Evolutionary conservation across 352 stramenopile species (phyloP).

Genomic region (Labyrinthula sp.): DNA sequence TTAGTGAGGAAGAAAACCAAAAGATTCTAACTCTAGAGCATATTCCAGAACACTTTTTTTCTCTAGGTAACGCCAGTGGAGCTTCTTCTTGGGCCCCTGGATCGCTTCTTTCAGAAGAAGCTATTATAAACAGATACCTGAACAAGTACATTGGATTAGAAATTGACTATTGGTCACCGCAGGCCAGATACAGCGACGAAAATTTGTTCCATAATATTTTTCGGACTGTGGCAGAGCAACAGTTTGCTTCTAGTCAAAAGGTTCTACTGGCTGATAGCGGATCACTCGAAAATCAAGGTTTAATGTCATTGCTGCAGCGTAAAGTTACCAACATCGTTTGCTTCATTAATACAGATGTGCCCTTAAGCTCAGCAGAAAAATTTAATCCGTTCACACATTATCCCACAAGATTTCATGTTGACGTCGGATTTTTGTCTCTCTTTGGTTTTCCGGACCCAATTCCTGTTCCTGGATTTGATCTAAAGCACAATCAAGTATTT

Average conservation of each 20-base stretch:
- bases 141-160: constrained; percentile 9
- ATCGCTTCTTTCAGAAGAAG: constrained; percentile 14
- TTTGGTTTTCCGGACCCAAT: constrained; percentile 21
- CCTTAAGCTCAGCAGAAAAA: neutral
- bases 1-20: too few species aligned
- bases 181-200: neutral
- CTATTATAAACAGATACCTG: constrained; percentile 9
- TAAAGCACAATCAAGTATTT: constrained; percentile 27
- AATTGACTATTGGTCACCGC: constrained; percentile 23
- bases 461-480: constrained; percentile 3
- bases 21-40: constrained; percentile 6
- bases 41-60: constrained; percentile 11
- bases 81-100: constrained; percentile 19
- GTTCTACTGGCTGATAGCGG: constrained; percentile 13
- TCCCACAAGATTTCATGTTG: constrained; percentile 3
- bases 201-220: too few species aligned
- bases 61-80: constrained; percentile 6
- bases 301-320: constrained; percentile 10
- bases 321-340: constrained; percentile 11
- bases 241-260: too few species aligned
- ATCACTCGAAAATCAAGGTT: constrained; percentile 21
- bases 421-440: constrained; percentile 8
- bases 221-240: too few species aligned
- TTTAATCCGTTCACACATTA: constrained; percentile 12
- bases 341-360: constrained; percentile 23